Base-by-base conservation (phyloP, 768 basidiomycete genomes). In the Calocybe gangraenosa region DNA sequence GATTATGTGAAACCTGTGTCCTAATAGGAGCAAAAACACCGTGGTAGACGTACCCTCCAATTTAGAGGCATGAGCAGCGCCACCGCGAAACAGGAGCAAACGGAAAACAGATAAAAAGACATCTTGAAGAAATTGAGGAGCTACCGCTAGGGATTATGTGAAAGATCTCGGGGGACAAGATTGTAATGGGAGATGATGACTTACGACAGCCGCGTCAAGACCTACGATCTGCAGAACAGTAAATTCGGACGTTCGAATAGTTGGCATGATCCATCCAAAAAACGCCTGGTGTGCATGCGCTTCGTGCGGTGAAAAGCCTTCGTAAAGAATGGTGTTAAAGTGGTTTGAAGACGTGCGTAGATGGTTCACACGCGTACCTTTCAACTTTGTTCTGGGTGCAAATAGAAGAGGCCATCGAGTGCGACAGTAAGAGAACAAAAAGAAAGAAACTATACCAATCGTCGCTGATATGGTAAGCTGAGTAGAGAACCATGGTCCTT, bases 261-360 rank as follows among this genome's bases (percentile, higher is more conserved):
- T 98, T 1, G 95, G 95, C 54, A 95, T 66, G 42, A 99, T 88
- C 95, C 96, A 99, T 19, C 92, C 92, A 65, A 96, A 92, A 68
- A 96, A 89, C 0, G 86, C 82, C 48, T 79, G 75, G 55, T 90
- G 86, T 2, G 82, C 82, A 58, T 94, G 92, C 0, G 88, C 92
- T 63, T 94, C 92, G 53, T 92, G 90, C 15, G 92, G 92, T 3
- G 92, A 94, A 68, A 95, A 95, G 2, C 86, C 92, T 93, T 58
- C 3, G 11, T 28, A 28, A 28, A 28, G 25, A 17, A 23, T 15
- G 13, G 34, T 47, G 40, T 30, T 5, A 33, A 28, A 42, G 34
- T 23, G 39, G 36, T 20, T 19, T 47, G 21, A 46, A 42, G 42
- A 55, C 25, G 58, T 40, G 33, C 36, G 15, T 40, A 39, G 3